These are phyloP conservation scores for Detonula confervacea DNA, from an alignment of 352 stramenopile genomes.

Conservation along the genomic window DNA sequence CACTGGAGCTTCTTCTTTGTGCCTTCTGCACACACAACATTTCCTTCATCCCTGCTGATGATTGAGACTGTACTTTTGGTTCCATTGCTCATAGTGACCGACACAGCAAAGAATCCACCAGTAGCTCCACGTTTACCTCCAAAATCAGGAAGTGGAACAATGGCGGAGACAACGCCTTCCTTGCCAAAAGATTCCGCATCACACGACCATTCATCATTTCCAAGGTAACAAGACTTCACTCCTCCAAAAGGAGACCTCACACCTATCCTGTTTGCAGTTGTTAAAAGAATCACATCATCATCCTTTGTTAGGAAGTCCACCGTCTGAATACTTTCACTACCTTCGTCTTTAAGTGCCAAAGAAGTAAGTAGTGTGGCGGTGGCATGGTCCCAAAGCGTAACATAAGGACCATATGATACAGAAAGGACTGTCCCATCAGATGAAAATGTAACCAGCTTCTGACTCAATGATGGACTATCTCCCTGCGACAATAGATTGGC, in stretches of 20 bases:
- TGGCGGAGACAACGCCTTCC: conserved; percentile 23
- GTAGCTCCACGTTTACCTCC: neutral
- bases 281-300: conserved; percentile 51
- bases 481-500: conserved; percentile 39
- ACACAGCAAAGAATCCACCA: conserved; percentile 44
- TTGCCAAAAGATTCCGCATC: conserved; percentile 28
- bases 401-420: conserved; percentile 68
- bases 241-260: conserved; percentile 60
- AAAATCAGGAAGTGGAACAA: conserved; percentile 30
- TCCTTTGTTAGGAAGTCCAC: conserved; percentile 50
- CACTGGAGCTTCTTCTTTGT: conserved; percentile 36
- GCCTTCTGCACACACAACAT: conserved; percentile 14
- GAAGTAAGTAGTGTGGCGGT: conserved; percentile 68
- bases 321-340: conserved; percentile 34
- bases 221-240: conserved; percentile 48
- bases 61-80: conserved; percentile 41
- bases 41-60: conserved; percentile 34
- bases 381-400: conserved; percentile 81
- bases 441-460: conserved; percentile 71
- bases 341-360: conserved; percentile 15
- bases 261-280: conserved; percentile 29
- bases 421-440: conserved; percentile 73
- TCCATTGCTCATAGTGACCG: conserved; percentile 24
- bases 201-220: conserved; percentile 57
- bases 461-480: neutral